Conservation (phyloP, 106 monocot genomes). For the Dendrobium nobile region DNA sequence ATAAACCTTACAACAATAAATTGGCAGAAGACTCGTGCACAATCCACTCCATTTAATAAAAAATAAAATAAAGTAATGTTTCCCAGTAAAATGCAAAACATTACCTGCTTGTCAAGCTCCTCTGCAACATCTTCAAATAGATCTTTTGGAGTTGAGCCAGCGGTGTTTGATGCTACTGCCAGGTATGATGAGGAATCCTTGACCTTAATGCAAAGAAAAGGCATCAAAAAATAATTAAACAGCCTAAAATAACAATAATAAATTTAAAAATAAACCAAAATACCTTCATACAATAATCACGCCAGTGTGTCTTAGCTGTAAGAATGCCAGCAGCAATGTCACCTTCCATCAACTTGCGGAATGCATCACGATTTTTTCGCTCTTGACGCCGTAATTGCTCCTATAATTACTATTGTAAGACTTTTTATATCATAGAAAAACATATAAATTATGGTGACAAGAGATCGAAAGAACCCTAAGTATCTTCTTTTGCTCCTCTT, state of each 20-base stretch:
- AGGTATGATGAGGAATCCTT: constrained; percentile 57
- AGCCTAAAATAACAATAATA: neutral
- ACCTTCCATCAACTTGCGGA: constrained; percentile 83
- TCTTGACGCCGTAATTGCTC: constrained; percentile 66
- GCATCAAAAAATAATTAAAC: neutral
- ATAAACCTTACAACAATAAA: neutral
- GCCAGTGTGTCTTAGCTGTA: constrained; percentile 92
- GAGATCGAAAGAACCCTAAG: constrained; percentile 49
- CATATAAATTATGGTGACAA: neutral
- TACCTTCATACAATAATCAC: constrained; percentile 92
- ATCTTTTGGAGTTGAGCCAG: constrained; percentile 96
- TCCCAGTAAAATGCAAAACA: neutral
- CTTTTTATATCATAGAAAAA: constrained; percentile 7
- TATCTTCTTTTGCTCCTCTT: constrained; percentile 84
- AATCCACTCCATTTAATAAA: neutral
- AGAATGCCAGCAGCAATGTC: constrained; percentile 64
- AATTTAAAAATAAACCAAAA: neutral
- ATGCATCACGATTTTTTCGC: constrained; percentile 90
- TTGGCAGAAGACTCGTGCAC: neutral
- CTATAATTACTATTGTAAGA: constrained; percentile 22
- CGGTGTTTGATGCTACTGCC: constrained; percentile 73
- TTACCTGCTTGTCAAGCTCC: constrained; percentile 89
- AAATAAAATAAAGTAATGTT: neutral
- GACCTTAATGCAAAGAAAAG: constrained; percentile 36
- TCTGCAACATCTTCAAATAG: constrained; percentile 87